These are phyloP conservation scores for Xerocomellus chrysenteron DNA, from an alignment of 768 basidiomycete genomes.

Conservation along the genomic window DNA sequence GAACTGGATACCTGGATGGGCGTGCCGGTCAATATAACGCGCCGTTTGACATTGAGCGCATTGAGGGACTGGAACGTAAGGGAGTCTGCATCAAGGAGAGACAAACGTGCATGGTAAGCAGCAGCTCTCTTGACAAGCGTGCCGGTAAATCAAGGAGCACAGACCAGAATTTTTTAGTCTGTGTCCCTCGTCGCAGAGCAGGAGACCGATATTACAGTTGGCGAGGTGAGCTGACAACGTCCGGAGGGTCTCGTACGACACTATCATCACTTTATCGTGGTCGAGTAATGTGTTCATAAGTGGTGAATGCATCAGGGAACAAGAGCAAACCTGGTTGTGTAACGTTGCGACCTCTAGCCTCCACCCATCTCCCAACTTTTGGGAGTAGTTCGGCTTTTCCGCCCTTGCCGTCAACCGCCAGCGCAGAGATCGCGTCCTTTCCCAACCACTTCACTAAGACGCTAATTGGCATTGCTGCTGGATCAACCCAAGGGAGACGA, in stretches of 20 bases:
- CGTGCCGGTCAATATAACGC: conserved; percentile 92
- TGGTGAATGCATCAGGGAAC: neutral
- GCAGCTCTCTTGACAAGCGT: neutral
- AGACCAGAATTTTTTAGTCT: conserved; percentile 92
- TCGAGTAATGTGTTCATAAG: neutral
- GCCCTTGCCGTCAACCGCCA: conserved; percentile 92
- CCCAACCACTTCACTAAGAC: conserved; percentile 92
- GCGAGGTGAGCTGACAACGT: conserved; percentile 75
- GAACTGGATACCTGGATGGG: conserved; percentile 69
- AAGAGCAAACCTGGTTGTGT: conserved; percentile 75
- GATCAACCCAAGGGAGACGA: conserved; percentile 7
- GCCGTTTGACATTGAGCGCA: conserved; percentile 78
- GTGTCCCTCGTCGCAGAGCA: conserved; percentile 98
- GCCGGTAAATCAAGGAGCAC: conserved; percentile 17
- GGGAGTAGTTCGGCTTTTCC: conserved; percentile 77
- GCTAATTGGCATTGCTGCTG: neutral
- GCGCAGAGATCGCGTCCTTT: conserved; percentile 71
- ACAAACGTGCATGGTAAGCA: neutral
- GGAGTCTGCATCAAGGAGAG: conserved; percentile 54
- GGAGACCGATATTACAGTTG: conserved; percentile 78
- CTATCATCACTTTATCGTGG: conserved; percentile 82
- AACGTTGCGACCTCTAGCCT: conserved; percentile 84
- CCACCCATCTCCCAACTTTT: conserved; percentile 86
- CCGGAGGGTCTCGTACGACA: conserved; percentile 94
- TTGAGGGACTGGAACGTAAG: conserved; percentile 85